Conservation (phyloP, 1,284 basidiomycete species). For the Trametes polyzona region DNA sequence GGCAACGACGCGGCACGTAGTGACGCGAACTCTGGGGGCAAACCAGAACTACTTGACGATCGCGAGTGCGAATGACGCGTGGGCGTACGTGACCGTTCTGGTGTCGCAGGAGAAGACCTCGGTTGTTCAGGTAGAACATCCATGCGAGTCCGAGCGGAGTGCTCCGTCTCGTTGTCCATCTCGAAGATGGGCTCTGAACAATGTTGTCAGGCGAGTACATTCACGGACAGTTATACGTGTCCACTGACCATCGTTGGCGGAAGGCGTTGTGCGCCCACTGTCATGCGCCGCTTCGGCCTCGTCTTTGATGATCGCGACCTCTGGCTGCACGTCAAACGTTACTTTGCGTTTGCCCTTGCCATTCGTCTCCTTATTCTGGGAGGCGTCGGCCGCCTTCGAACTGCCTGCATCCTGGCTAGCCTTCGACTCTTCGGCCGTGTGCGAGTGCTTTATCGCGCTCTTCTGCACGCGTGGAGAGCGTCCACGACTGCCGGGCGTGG, state of each 20-base stretch:
- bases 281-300: constrained; percentile 11
- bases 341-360: constrained; percentile 67
- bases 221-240: not conserved
- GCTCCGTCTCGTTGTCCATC: constrained; percentile 53
- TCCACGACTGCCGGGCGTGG: constrained; percentile 20
- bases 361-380: constrained; percentile 18
- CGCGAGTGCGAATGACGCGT: constrained; percentile 32
- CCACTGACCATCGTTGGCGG: constrained; percentile 33
- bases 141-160: constrained; percentile 15
- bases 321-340: constrained; percentile 71
- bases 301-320: constrained; percentile 49
- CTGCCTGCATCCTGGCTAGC: constrained; percentile 17
- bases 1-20: constrained; percentile 72
- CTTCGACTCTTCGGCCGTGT: constrained; percentile 15
- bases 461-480: constrained; percentile 31
- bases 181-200: constrained; percentile 68
- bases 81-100: constrained; percentile 25
- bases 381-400: not conserved
- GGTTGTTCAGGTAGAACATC: constrained; percentile 20
- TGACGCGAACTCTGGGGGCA: constrained; percentile 61
- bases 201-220: constrained; percentile 8
- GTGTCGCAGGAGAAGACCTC: constrained; percentile 20
- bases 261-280: constrained; percentile 5
- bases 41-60: constrained; percentile 39
- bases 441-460: constrained; percentile 35